phyloP scores from a whole-genome alignment of 257 asterid species.

The Nicotiana tabacum region DNA sequence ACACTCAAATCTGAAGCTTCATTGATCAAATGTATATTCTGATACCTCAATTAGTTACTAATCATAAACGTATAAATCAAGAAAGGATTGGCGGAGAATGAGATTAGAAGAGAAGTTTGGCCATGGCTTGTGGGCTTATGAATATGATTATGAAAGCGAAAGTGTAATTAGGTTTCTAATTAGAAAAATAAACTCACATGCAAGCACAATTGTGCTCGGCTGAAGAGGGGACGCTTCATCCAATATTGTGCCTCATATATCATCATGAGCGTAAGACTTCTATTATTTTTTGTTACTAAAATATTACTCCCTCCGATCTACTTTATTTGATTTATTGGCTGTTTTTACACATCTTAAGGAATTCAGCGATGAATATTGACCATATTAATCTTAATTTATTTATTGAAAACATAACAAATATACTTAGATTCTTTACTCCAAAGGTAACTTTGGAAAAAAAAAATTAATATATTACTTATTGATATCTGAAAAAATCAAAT shows the following conservation, averaged over 20 bases:
- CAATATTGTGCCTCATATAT: conserved; percentile 26
- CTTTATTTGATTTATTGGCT: too few relatives aligned
- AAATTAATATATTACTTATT: too few relatives aligned
- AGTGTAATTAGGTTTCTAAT: neutral
- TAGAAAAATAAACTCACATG: conserved; percentile 28
- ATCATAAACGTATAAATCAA: neutral
- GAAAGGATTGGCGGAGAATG: neutral
- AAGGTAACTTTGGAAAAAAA: too few relatives aligned
- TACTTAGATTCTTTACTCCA: too few relatives aligned
- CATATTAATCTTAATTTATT: too few relatives aligned
- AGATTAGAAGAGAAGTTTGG: conserved; percentile 20
- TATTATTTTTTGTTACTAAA: neutral
- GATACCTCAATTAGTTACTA: neutral
- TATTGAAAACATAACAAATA: too few relatives aligned
- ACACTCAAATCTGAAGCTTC: too few relatives aligned
- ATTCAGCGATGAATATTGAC: too few relatives aligned
- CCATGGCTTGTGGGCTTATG: conserved; percentile 8
- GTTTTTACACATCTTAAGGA: too few relatives aligned
- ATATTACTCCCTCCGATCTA: too few relatives aligned
- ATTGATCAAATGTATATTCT: too few relatives aligned
- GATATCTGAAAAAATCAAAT: too few relatives aligned
- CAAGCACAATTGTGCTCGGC: conserved; percentile 32
- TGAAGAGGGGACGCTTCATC: neutral
- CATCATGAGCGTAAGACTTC: conserved; percentile 40
- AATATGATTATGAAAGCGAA: neutral